Base-by-base conservation (phyloP, 2,329 filamentous ascomycete genomes). In the Paracoccidioides brasiliensis region DNA sequence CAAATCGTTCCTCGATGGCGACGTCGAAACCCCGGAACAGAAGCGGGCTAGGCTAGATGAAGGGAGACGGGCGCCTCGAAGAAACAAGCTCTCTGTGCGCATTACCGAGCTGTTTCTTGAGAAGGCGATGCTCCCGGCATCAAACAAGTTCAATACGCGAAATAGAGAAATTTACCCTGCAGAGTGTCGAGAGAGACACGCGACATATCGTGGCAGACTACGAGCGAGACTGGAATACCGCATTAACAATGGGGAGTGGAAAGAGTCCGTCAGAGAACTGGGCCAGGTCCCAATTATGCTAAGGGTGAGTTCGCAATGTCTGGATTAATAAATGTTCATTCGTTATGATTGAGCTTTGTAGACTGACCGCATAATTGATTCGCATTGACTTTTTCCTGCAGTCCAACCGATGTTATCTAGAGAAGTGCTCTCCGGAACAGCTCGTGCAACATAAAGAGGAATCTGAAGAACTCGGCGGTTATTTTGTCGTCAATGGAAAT, bases 401-500 rank as follows among this genome's bases (percentile, higher is more conserved):
- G 84, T 93, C 90, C 57, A 95, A 90, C 69, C 80, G 84, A 69
- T 98, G 93, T 68, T 90, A 98, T 68, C 80, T 98, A 32, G 85
- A 95, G 69, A 85, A 86, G 59, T 84, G 90, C 64, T 85, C 88
- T 5, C 93, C 93, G 0, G 84, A 85, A 9, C 79, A 86, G 64
- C 79, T 98, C 14, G 89, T 97, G 35, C 79, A 86, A 60, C 82
- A 83, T 58, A 95, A 96, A 69, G 93, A 98, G 73, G 93, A 98
- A 71, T 87, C 90, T 0, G 93, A 98, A 71, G 93, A 98, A 71
- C 74, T 97, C 37, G 93, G 93, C 41, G 93, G 93, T 46, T 98
- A 97, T 71, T 98, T 97, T 67, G 83, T 98, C 64, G 87, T 98
- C 65, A 98, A 98, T 69, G 93, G 93, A 61, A 95, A 90, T 66